Evolutionary conservation across 495 filamentous ascomycete genomes (phyloP).

Genomic region (Choiromyces venosus): DNA sequence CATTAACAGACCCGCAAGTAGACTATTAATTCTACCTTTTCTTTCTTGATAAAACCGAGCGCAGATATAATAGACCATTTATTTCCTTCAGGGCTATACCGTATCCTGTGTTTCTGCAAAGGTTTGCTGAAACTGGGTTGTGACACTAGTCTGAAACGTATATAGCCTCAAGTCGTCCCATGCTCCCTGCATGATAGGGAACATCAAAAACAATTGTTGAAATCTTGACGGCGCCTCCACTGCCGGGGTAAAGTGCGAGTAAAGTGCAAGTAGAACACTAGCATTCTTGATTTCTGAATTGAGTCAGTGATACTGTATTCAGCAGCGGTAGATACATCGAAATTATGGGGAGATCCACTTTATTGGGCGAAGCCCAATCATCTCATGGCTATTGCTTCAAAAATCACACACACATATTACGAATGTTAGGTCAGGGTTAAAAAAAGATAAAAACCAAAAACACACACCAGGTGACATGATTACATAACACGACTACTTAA

Average conservation of each 20-base stretch:
- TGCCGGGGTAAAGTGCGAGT: not conserved
- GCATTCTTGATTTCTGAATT: not conserved
- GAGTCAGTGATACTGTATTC: not conserved
- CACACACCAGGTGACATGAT: no score
- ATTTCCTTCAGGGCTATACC: no score
- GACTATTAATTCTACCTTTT: not conserved
- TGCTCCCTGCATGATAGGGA: not conserved
- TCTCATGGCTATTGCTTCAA: no score
- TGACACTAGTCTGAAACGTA: conserved; percentile 30
- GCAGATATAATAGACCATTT: not conserved
- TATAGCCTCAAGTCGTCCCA: conserved; percentile 8
- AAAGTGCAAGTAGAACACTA: not conserved
- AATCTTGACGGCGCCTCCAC: not conserved
- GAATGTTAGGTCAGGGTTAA: no score
- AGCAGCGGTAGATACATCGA: not conserved
- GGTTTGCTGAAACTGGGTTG: conserved; percentile 29
- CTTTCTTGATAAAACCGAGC: not conserved
- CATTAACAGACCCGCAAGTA: not conserved
- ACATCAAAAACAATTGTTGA: not conserved
- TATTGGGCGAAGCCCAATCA: no score
- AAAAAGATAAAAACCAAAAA: no score
- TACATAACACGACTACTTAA: no score
- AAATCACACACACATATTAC: no score
- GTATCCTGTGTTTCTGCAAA: conserved; percentile 19
- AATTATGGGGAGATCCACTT: not conserved